Percentiles rank a stretch among this genome's conserved stretches.
Conservation (phyloP, 176 grass and related monocot genomes). For the Hordeum marinum region DNA sequence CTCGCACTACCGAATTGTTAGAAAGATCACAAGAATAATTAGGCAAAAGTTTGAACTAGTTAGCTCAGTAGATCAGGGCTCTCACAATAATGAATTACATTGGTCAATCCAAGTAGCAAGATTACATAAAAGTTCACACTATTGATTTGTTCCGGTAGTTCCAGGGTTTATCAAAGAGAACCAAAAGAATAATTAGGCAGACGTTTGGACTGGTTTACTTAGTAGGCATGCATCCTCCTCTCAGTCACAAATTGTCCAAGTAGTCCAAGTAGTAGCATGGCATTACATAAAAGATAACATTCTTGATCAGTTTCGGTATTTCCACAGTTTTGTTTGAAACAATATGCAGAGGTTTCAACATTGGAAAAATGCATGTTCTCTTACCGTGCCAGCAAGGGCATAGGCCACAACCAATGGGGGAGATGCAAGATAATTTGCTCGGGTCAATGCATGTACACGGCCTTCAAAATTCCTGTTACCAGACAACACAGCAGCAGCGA, state of each 20-base stretch:
- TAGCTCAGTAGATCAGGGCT: neutral
- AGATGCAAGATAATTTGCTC: slow-evolving; percentile 98
- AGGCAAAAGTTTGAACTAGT: neutral
- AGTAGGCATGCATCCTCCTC: neutral
- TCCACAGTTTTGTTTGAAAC: neutral
- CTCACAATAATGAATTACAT: neutral
- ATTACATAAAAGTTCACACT: neutral
- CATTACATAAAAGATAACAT: neutral
- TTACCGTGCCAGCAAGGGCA: slow-evolving; percentile 95
- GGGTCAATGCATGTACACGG: slow-evolving; percentile 87
- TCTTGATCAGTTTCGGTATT: neutral
- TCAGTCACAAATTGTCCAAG: neutral
- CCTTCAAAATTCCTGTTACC: slow-evolving; percentile 99
- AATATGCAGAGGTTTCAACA: neutral
- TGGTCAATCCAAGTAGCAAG: neutral
- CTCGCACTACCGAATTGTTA: neutral
- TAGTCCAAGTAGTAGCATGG: neutral
- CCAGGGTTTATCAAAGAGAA: neutral
- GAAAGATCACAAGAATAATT: neutral
- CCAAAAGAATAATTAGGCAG: neutral
- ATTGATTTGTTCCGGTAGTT: neutral
- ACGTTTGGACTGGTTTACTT: neutral
- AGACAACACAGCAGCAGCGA: slow-evolving; percentile 88
- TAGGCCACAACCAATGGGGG: slow-evolving; percentile 96
- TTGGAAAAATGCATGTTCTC: neutral